Evolutionary conservation across 2,329 filamentous ascomycete species (phyloP), one percentile per base, ranked within the genome.

Genomic region (Trichoderma breve): DNA sequence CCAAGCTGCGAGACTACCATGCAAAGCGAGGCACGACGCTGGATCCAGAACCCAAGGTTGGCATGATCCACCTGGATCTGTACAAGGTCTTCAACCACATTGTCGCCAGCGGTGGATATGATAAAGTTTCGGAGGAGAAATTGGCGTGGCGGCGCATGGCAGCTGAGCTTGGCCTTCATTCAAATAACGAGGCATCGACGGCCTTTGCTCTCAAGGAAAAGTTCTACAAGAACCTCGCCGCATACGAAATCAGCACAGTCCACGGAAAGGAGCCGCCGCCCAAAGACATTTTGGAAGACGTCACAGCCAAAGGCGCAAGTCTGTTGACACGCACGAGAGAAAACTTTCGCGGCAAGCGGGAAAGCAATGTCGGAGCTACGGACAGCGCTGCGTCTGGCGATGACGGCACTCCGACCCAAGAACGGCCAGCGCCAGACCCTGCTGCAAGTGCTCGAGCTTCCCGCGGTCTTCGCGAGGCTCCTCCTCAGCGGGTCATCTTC

Each of bases 191-290:
- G 74, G 87, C 93, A 7, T 93, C 93, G n/a, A 90, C 94, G 72
- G 94, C 93, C 15, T 97, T 97, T 82, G 88, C 92, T 72, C 85
- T 97, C 71, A 97, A 97, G 83, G 92, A 92, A 71, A 90, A 92
- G 74, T 97, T 96, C 83, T 97, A 97, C 85, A 95, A 94, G 81
- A 94, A 95, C 77, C 87, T 97, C 58, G 92, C 92, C 14, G 94
- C 94, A 2, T 97, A 92, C 81, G 94, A 97, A 82, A 96, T 97
- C 77, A 89, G 89, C 61, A 91, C 90, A 12, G 83, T 94, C 55
- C 92, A 95, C 82, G 88, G 90, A 69, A 90, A 92, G 81, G 93
- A 94, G 74, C 94, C 94, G 0, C 94, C 94, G 18, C 93, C 94
- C 6, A 94, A 92, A 76, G 93, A 97, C 77, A 97, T 97, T 62